These are phyloP conservation scores for Pseudovirgaria hyperparasitica DNA, from an alignment of 2,329 filamentous ascomycete species.

Conservation along the genomic window DNA sequence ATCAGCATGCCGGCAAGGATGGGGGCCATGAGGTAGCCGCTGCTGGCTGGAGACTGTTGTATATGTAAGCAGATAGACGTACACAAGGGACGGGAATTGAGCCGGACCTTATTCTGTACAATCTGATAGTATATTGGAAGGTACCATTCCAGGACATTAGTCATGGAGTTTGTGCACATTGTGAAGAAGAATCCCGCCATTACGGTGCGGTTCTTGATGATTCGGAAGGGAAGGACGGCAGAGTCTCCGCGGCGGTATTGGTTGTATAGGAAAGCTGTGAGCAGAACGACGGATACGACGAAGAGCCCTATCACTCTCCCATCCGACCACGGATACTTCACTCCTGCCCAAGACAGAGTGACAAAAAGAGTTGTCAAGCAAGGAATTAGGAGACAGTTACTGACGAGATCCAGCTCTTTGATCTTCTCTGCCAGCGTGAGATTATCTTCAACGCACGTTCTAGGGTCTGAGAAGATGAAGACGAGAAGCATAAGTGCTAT, in stretches of 20 bases:
- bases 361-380: slow-evolving; percentile 10
- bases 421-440: slow-evolving; percentile 8
- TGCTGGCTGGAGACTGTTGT: slow-evolving; percentile 18
- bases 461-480: slow-evolving; percentile 11
- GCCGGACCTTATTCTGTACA: slow-evolving; percentile 18
- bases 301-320: slow-evolving; percentile 9
- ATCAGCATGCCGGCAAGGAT: slow-evolving; percentile 18
- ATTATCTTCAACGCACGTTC: slow-evolving; percentile 7
- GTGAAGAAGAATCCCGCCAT: slow-evolving; percentile 19
- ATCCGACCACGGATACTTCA: slow-evolving; percentile 7
- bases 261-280: slow-evolving; percentile 7
- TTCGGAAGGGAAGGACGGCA: slow-evolving; percentile 8
- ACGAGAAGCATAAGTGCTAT: slow-evolving; percentile 15
- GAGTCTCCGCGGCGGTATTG: slow-evolving; percentile 7
- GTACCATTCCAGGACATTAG: slow-evolving; percentile 8
- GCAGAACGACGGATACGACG: slow-evolving; percentile 4
- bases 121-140: slow-evolving; percentile 24
- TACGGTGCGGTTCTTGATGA: slow-evolving; percentile 19
- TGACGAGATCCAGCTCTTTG: slow-evolving; percentile 10
- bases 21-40: slow-evolving; percentile 13
- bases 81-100: slow-evolving; percentile 25
- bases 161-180: slow-evolving; percentile 14
- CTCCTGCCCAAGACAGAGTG: slow-evolving; percentile 14
- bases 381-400: slow-evolving; percentile 8
- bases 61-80: slow-evolving; percentile 23